Evolutionary conservation across 164 flowering plant species (phyloP).

Genomic region (Piper betle): DNA sequence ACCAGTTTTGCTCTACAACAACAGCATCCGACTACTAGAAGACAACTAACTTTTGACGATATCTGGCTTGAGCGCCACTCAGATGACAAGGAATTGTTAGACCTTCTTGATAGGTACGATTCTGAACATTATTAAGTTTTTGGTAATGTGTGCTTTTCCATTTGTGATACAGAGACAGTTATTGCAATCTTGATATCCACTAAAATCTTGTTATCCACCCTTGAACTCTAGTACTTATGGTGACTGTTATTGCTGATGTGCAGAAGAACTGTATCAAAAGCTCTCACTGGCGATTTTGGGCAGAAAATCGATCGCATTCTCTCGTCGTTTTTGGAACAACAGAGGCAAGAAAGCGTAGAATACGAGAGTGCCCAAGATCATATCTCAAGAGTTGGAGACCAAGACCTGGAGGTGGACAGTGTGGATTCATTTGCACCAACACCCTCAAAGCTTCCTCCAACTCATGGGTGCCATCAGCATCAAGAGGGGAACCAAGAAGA

Average conservation of each 20-base stretch:
- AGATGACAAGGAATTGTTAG: neutral
- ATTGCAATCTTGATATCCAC: no score
- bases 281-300: slow-evolving; percentile 52
- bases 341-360: slow-evolving; percentile 10
- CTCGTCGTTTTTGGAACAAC: slow-evolving; percentile 19
- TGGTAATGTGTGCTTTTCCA: no score
- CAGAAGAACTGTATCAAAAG: slow-evolving; percentile 68
- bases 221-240: neutral
- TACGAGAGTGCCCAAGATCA: slow-evolving; percentile 16
- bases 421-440: slow-evolving; percentile 7
- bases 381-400: slow-evolving; percentile 15
- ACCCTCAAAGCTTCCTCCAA: slow-evolving; percentile 11
- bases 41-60: neutral
- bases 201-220: no score
- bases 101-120: neutral
- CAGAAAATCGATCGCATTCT: slow-evolving; percentile 56
- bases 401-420: slow-evolving; percentile 4
- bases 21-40: neutral
- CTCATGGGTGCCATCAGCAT: slow-evolving; percentile 14
- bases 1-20: neutral
- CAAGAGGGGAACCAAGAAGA: slow-evolving; percentile 10
- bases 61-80: neutral
- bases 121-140: no score
- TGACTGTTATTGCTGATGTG: slow-evolving; percentile 1
- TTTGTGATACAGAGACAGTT: no score